A percentile compares a stretch with the other conserved stretches of the same genome.
Evolutionary conservation across 352 stramenopile species (phyloP).

Genomic region (Globisporangium canariense): DNA sequence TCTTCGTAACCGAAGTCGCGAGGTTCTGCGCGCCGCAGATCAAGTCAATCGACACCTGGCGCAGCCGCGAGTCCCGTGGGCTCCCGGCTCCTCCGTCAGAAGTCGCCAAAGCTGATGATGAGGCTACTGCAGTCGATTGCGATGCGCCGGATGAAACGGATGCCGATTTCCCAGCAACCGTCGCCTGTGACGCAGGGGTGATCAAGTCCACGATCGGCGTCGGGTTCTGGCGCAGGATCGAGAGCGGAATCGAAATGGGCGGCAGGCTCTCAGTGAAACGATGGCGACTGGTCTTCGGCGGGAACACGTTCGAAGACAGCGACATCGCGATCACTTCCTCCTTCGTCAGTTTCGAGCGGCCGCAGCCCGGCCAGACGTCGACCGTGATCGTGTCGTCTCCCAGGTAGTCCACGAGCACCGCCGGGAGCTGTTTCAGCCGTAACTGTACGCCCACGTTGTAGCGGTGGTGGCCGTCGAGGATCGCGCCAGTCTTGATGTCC

Average conservation of each 20-base stretch:
- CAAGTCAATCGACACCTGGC: conserved; percentile 71
- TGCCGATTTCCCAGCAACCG: conserved; percentile 9
- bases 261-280: conserved; percentile 77
- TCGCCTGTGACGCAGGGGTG: conserved; percentile 5
- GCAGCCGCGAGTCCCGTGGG: conserved; percentile 33
- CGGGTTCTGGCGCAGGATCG: conserved; percentile 59
- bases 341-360: conserved; percentile 62
- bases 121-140: background rate
- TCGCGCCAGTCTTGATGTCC: conserved; percentile 71
- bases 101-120: conserved; percentile 7
- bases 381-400: conserved; percentile 69
- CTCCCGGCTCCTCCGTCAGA: conserved; percentile 3
- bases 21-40: conserved; percentile 75
- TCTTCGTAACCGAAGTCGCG: conserved; percentile 65
- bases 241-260: conserved; percentile 80
- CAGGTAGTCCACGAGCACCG: conserved; percentile 80
- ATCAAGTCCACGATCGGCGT: conserved; percentile 44
- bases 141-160: background rate
- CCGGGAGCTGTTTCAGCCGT: conserved; percentile 65
- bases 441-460: conserved; percentile 79
- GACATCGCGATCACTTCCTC: conserved; percentile 83
- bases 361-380: conserved; percentile 76
- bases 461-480: conserved; percentile 82
- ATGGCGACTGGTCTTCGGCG: conserved; percentile 83
- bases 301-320: conserved; percentile 76